Evolutionary conservation across 352 stramenopile genomes (phyloP).

Genomic region (Elongisporangium senticosum): DNA sequence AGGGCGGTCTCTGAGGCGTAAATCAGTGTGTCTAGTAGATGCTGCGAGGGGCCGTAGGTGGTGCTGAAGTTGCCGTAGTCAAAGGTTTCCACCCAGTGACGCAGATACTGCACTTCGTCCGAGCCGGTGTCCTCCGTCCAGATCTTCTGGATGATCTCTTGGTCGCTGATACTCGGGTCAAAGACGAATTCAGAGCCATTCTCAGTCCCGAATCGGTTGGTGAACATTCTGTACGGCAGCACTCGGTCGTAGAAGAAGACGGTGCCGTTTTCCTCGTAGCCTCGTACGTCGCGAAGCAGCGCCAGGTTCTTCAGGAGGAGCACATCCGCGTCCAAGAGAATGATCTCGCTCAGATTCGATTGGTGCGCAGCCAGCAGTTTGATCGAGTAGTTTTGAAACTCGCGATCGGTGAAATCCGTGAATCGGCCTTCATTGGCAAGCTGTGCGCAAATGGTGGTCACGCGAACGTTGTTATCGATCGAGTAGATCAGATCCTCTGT

Average conservation of each 20-base stretch:
- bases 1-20: slow-evolving; percentile 7
- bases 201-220: slow-evolving; percentile 18
- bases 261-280: slow-evolving; percentile 40
- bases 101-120: slow-evolving; percentile 2
- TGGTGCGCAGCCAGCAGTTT: slow-evolving; percentile 37
- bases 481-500: slow-evolving; percentile 13
- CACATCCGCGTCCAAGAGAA: slow-evolving; percentile 49
- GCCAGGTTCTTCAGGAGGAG: slow-evolving; percentile 40
- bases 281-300: slow-evolving; percentile 22
- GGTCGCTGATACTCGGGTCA: too few relatives aligned
- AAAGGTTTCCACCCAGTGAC: slow-evolving; percentile 1
- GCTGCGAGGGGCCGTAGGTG: slow-evolving; percentile 3
- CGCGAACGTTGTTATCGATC: slow-evolving; percentile 19
- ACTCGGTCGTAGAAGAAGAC: slow-evolving; percentile 30
- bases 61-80: slow-evolving; percentile 3
- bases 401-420: not conserved
- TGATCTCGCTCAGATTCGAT: slow-evolving; percentile 25
- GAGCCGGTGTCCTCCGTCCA: too few relatives aligned
- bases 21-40: slow-evolving; percentile 6
- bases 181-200: too few relatives aligned
- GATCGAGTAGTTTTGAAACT: slow-evolving; percentile 39
- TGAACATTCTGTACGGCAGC: slow-evolving; percentile 17
- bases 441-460: slow-evolving; percentile 34
- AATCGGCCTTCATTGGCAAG: slow-evolving; percentile 11
- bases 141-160: too few relatives aligned